Evolutionary conservation across 768 basidiomycete genomes (phyloP).

Genomic region (Phaffia tasmanica): DNA sequence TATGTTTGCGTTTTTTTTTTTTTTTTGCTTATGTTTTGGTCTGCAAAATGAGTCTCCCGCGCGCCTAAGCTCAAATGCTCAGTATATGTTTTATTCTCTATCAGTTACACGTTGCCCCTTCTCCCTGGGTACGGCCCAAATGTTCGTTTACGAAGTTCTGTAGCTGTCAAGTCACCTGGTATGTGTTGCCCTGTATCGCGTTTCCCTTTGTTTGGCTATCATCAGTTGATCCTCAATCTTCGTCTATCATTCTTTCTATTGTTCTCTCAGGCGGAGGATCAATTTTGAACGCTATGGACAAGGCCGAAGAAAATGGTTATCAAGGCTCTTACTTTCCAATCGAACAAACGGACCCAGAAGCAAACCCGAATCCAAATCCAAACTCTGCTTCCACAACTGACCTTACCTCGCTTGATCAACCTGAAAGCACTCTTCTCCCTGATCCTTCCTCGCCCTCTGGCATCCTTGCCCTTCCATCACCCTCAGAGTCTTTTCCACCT

Average conservation of each 20-base stretch:
- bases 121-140: constrained; percentile 81
- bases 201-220: not conserved
- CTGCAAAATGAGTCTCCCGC: not conserved
- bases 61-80: not conserved
- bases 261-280: constrained; percentile 45
- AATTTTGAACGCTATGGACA: constrained; percentile 57
- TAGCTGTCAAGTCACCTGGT: constrained; percentile 43
- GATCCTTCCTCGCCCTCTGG: not conserved
- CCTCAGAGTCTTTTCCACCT: not conserved
- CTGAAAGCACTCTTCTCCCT: not conserved
- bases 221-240: not conserved
- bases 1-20: not conserved
- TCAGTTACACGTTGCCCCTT: constrained; percentile 82
- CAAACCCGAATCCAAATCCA: constrained; percentile 1
- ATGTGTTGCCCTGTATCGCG: not conserved
- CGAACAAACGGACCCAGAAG: constrained; percentile 9
- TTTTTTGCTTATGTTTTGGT: not conserved
- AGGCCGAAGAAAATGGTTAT: constrained; percentile 83
- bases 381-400: not conserved
- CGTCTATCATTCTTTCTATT: constrained; percentile 28
- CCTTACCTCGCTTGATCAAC: not conserved
- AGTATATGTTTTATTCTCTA: not conserved
- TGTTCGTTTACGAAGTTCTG: constrained; percentile 74
- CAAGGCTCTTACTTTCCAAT: constrained; percentile 66
- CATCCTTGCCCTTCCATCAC: not conserved